These are phyloP conservation scores for Rhizopus delemar DNA, from an alignment of 371 early-diverging fungal species.

Conservation along the genomic window DNA sequence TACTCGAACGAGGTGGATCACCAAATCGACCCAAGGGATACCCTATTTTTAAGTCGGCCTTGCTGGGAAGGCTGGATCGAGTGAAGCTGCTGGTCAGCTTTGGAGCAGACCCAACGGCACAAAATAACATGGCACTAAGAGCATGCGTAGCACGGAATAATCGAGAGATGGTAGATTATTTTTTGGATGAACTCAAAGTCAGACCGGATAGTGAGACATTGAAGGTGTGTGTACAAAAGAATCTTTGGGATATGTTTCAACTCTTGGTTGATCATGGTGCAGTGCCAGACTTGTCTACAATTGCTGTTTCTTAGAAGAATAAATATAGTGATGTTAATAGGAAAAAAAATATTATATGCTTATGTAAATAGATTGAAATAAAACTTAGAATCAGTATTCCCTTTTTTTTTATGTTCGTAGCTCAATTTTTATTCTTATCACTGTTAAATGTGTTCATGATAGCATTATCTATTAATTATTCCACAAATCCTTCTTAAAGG, in stretches of 20 bases:
- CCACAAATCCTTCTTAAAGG: too few species aligned
- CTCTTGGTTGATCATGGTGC: constrained; percentile 54
- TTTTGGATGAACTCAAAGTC: constrained; percentile 46
- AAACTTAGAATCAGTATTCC: too few species aligned
- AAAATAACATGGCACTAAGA: constrained; percentile 50
- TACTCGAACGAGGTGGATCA: constrained; percentile 46
- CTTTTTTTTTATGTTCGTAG: too few species aligned
- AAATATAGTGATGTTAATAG: too few species aligned
- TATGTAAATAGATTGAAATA: too few species aligned
- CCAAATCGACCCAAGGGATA: constrained; percentile 53
- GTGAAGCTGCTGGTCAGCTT: constrained; percentile 43
- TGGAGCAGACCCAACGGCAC: constrained; percentile 48
- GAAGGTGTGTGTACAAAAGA: constrained; percentile 40
- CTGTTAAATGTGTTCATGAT: too few species aligned
- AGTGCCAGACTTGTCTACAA: constrained; percentile 50
- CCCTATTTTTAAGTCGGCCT: constrained; percentile 55
- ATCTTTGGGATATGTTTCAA: constrained; percentile 50
- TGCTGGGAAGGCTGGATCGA: constrained; percentile 41
- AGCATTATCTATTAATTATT: too few species aligned
- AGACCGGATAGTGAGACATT: constrained; percentile 49
- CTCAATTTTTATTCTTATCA: too few species aligned
- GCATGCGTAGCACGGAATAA: constrained; percentile 48
- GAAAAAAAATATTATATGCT: too few species aligned
- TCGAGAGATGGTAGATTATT: constrained; percentile 41
- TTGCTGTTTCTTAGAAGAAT: constrained; percentile 14